Evolutionary conservation across 225 moss, liverwort and hornwort genomes (phyloP).

Genomic region (Anthoceros angustus): DNA sequence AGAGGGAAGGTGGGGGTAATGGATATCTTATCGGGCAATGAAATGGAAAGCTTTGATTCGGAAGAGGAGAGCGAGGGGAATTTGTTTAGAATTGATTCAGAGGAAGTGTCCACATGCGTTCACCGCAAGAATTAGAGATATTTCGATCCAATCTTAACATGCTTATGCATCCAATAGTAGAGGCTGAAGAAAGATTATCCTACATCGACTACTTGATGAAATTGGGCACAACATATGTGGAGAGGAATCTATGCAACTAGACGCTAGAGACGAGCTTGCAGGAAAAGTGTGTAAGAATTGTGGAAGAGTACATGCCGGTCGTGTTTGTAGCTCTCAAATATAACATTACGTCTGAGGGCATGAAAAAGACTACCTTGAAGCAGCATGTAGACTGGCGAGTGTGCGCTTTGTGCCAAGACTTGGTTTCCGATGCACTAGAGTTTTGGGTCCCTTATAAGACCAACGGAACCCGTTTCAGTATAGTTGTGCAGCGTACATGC

Average conservation of each 20-base stretch:
- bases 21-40: too few species aligned
- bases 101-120: too few species aligned
- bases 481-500: conserved; percentile 63
- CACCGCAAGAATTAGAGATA: background rate
- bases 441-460: background rate
- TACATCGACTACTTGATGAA: background rate
- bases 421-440: background rate
- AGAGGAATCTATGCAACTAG: background rate
- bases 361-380: background rate
- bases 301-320: background rate
- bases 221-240: background rate
- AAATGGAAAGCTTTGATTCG: too few species aligned
- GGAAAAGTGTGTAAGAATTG: background rate
- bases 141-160: too few species aligned
- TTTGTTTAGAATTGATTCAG: too few species aligned
- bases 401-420: background rate
- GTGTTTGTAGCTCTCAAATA: background rate
- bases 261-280: background rate
- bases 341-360: background rate
- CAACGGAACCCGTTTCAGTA: conserved; percentile 19
- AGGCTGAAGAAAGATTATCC: too few species aligned
- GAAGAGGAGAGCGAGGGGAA: too few species aligned
- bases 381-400: background rate
- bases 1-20: too few species aligned
- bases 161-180: too few species aligned